A percentile compares a stretch with the other conserved stretches of the same genome.
Evolutionary conservation across 2,329 filamentous ascomycete species (phyloP).

Genomic region (Colletotrichum aenigma): DNA sequence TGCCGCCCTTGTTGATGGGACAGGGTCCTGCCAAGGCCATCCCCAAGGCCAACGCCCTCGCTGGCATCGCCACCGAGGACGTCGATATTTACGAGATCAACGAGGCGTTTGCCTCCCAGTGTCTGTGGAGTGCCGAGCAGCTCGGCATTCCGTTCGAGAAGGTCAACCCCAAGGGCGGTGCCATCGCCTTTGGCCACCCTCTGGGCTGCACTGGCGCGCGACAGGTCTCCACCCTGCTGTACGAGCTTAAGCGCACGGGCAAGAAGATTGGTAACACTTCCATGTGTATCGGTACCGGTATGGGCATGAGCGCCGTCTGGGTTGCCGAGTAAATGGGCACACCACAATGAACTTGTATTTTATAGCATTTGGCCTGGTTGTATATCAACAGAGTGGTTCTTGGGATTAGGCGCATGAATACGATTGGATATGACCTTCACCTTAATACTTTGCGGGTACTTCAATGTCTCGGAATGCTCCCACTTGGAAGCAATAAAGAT

Average conservation of each 20-base stretch:
- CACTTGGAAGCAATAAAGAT: not conserved
- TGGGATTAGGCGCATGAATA: slow-evolving; percentile 11
- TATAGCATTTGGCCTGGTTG: slow-evolving; percentile 9
- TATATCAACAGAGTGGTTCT: slow-evolving; percentile 11
- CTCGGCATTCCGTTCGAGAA: slow-evolving; percentile 82
- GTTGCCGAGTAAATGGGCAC: slow-evolving; percentile 76
- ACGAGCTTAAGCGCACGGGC: slow-evolving; percentile 83
- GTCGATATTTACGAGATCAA: slow-evolving; percentile 99
- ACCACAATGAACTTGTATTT: slow-evolving; percentile 1
- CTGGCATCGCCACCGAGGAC: slow-evolving; percentile 84
- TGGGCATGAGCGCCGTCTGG: slow-evolving; percentile 98
- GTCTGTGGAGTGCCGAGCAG: slow-evolving; percentile 90
- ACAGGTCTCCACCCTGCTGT: slow-evolving; percentile 90
- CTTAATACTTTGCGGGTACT: not conserved
- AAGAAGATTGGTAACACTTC: slow-evolving; percentile 89
- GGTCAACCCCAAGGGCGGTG: slow-evolving; percentile 96
- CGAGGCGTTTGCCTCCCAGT: slow-evolving; percentile 96
- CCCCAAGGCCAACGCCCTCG: slow-evolving; percentile 86
- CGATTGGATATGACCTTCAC: not conserved
- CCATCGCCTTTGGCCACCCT: slow-evolving; percentile 95
- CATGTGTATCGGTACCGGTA: slow-evolving; percentile 96
- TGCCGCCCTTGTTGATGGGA: slow-evolving; percentile 94
- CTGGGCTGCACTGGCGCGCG: slow-evolving; percentile 92
- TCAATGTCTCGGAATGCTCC: not conserved
- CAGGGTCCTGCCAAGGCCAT: slow-evolving; percentile 96